phyloP scores from a whole-genome alignment of 345 rosid species.

The Excoecaria cochinchinensis region DNA sequence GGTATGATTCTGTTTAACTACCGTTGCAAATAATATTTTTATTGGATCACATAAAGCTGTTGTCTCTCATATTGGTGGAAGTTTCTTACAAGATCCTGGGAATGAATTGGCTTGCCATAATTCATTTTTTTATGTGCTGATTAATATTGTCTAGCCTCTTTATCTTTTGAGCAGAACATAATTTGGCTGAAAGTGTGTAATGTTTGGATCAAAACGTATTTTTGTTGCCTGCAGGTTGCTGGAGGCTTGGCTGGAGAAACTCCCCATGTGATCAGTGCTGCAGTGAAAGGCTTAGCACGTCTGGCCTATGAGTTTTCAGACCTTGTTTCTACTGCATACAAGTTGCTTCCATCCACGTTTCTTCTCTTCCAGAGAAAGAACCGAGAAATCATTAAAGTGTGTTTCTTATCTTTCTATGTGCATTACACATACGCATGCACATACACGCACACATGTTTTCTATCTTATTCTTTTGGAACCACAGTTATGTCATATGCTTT shows the following conservation, averaged over 20 bases:
- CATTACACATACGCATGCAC: conserved; percentile 1
- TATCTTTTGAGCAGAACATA: no score
- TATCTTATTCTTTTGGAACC: neutral
- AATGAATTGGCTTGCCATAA: no score
- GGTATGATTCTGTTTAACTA: conserved; percentile 39
- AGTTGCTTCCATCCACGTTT: conserved; percentile 83
- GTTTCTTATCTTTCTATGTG: conserved; percentile 17
- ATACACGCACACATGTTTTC: neutral
- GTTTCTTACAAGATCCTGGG: conserved; percentile 3
- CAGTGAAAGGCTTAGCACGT: conserved; percentile 91
- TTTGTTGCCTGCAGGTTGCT: conserved; percentile 61
- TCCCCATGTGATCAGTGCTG: conserved; percentile 98
- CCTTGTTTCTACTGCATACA: conserved; percentile 72
- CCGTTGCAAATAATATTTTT: neutral
- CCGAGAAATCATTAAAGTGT: conserved; percentile 80
- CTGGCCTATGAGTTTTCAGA: conserved; percentile 92
- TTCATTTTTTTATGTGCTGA: neutral
- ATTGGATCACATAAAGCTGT: conserved; percentile 1
- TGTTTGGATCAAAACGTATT: neutral
- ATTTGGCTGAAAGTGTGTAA: neutral
- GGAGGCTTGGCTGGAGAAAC: conserved; percentile 91
- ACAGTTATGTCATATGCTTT: neutral
- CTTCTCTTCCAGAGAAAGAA: conserved; percentile 84
- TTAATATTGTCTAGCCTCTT: neutral
- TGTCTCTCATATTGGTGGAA: neutral